Percentiles rank a stretch among this genome's conserved stretches.
These are phyloP conservation scores for Cruciata laevipes DNA, from an alignment of 257 asterid genomes.

Conservation along the genomic window DNA sequence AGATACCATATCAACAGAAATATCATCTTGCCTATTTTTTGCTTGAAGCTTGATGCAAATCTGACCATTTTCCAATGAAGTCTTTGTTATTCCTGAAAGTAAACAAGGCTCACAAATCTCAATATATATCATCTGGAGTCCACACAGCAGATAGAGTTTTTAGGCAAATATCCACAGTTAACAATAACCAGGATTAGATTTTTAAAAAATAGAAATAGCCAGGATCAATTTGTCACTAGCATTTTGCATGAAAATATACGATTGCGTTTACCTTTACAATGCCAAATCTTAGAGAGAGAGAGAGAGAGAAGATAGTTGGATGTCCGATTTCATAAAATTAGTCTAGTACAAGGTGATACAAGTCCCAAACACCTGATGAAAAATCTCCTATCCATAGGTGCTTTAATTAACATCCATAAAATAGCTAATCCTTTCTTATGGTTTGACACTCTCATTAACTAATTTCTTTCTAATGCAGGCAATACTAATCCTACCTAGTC, in stretches of 20 bases:
- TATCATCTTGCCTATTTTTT: constrained; percentile 34
- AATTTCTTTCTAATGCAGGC: too few species aligned
- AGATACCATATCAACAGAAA: constrained; percentile 30
- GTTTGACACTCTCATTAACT: too few species aligned
- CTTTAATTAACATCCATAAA: too few species aligned
- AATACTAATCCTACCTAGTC: too few species aligned
- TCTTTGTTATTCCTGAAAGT: constrained; percentile 35
- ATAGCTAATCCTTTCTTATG: too few species aligned
- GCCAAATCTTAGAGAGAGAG: background rate
- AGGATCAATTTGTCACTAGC: background rate
- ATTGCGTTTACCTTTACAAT: too few species aligned
- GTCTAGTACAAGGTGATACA: background rate
- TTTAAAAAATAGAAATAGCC: background rate
- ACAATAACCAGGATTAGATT: too few species aligned
- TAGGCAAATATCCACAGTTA: background rate
- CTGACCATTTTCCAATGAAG: constrained; percentile 19
- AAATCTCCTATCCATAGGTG: too few species aligned
- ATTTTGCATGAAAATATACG: background rate
- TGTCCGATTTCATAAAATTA: background rate
- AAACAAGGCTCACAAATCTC: background rate
- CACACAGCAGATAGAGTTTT: background rate
- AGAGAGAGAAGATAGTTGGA: too few species aligned
- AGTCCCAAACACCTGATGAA: background rate
- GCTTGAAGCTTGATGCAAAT: constrained; percentile 29
- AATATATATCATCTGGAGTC: background rate